phyloP scores from a whole-genome alignment of 2,329 filamentous ascomycete genomes.

The Fusarium sp. region DNA sequence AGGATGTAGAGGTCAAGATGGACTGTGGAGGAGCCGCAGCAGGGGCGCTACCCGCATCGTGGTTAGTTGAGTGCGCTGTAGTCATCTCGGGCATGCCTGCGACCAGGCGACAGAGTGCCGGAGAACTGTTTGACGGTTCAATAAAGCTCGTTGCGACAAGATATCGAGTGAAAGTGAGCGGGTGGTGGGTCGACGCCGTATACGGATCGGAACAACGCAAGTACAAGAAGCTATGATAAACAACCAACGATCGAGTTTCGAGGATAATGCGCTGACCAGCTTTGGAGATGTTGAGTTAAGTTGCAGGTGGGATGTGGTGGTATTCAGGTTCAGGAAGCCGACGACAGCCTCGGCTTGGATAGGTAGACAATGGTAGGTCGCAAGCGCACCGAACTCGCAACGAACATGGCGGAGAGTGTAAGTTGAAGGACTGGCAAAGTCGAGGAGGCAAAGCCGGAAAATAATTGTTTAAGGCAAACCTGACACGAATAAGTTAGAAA shows the following conservation, averaged over 20 bases:
- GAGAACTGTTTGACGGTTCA: constrained; percentile 6
- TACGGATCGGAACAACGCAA: constrained; percentile 10
- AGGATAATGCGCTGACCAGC: constrained; percentile 16
- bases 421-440: constrained; percentile 15
- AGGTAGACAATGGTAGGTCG: constrained; percentile 42
- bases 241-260: constrained; percentile 21
- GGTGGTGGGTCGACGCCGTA: constrained; percentile 15
- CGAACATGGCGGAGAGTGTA: constrained; percentile 44
- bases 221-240: constrained; percentile 14
- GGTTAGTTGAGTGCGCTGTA: constrained; percentile 40
- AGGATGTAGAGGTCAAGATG: constrained; percentile 38
- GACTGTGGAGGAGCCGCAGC: constrained; percentile 30
- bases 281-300: constrained; percentile 7
- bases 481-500: constrained; percentile 31
- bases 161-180: constrained; percentile 1
- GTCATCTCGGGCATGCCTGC: constrained; percentile 38
- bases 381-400: constrained; percentile 43
- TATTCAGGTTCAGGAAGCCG: constrained; percentile 35
- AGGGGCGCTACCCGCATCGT: constrained; percentile 38
- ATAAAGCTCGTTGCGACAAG: constrained; percentile 7
- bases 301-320: constrained; percentile 23
- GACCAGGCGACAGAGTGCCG: constrained; percentile 12
- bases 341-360: constrained; percentile 38
- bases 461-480: constrained; percentile 36
- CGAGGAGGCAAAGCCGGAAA: constrained; percentile 29